phyloP scores from a whole-genome alignment of 192 early-diverging fungal species.

The Coemansia sp. region DNA sequence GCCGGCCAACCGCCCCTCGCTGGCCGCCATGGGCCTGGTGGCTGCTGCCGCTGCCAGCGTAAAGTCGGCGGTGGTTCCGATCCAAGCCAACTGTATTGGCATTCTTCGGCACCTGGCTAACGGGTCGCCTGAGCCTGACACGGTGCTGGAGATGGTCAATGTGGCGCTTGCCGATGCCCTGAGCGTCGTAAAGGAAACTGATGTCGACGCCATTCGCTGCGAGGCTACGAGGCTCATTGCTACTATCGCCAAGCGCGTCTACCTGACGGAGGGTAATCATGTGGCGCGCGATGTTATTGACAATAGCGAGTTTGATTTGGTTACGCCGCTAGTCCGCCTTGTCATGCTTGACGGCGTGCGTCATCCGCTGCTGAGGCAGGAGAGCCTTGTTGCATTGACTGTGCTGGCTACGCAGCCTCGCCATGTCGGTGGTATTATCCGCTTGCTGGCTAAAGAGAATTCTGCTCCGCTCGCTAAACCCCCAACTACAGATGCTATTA shows the following conservation, averaged over 20 bases:
- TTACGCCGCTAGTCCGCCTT: conserved; percentile 33
- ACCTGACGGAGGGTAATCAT: neutral
- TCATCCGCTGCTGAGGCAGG: conserved; percentile 49
- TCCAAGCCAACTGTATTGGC: conserved; percentile 47
- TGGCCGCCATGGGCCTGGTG: conserved; percentile 27
- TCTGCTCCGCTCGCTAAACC: conserved; percentile 5
- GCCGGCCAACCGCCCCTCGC: conserved; percentile 11
- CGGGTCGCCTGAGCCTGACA: neutral
- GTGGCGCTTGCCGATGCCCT: conserved; percentile 26
- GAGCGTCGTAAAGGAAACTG: conserved; percentile 18
- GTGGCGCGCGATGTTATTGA: conserved; percentile 8
- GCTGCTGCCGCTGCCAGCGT: conserved; percentile 15
- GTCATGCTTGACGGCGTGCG: conserved; percentile 38
- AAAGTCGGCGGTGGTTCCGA: conserved; percentile 41
- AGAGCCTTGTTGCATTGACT: conserved; percentile 44
- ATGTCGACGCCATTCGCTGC: conserved; percentile 50
- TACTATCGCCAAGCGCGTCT: conserved; percentile 20
- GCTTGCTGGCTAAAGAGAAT: conserved; percentile 9
- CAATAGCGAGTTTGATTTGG: conserved; percentile 13
- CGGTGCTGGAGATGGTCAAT: conserved; percentile 9
- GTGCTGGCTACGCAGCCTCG: conserved; percentile 21
- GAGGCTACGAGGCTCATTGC: conserved; percentile 48
- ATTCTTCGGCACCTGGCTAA: conserved; percentile 40
- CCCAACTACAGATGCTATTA: neutral
- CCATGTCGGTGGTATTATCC: conserved; percentile 13